These are phyloP conservation scores for Cladobotryum mycophilum DNA, from an alignment of 2,329 filamentous ascomycete species.

Conservation along the genomic window DNA sequence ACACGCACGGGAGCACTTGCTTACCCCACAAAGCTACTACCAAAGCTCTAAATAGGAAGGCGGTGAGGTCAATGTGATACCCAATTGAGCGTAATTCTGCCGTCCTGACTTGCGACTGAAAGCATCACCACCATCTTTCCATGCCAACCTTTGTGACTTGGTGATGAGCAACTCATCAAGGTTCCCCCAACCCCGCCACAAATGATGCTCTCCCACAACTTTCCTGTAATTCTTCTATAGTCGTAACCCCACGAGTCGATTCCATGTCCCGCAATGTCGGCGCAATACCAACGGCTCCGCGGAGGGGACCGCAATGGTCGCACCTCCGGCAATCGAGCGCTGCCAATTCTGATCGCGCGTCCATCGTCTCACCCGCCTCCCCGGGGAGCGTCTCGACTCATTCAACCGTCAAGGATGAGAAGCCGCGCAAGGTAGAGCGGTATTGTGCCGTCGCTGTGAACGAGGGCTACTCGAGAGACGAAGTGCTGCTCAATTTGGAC, in stretches of 20 bases:
- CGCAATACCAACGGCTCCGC: conserved; percentile 34
- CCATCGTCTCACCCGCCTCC: conserved; percentile 36
- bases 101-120: conserved; percentile 3
- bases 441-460: conserved; percentile 55
- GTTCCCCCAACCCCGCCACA: background rate
- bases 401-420: conserved; percentile 38
- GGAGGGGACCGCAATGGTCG: conserved; percentile 44
- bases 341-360: conserved; percentile 39
- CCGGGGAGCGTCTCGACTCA: conserved; percentile 45
- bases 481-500: conserved; percentile 72
- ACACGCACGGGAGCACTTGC: no score
- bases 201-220: conserved; percentile 10
- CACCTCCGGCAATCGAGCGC: conserved; percentile 49
- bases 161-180: conserved; percentile 3
- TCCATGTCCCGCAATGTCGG: conserved; percentile 38
- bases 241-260: conserved; percentile 12
- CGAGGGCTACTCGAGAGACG: conserved; percentile 70
- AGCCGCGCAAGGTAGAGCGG: conserved; percentile 34
- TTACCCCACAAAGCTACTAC: no score
- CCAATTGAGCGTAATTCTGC: conserved; percentile 11
- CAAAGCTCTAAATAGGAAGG: conserved; percentile 2
- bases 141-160: background rate
- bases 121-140: background rate
- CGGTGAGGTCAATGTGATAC: conserved; percentile 5
- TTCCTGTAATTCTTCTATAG: conserved; percentile 8